These are phyloP conservation scores for Wickerhamiella azymoides DNA, from an alignment of 805 yeast genomes.

Conservation along the genomic window DNA sequence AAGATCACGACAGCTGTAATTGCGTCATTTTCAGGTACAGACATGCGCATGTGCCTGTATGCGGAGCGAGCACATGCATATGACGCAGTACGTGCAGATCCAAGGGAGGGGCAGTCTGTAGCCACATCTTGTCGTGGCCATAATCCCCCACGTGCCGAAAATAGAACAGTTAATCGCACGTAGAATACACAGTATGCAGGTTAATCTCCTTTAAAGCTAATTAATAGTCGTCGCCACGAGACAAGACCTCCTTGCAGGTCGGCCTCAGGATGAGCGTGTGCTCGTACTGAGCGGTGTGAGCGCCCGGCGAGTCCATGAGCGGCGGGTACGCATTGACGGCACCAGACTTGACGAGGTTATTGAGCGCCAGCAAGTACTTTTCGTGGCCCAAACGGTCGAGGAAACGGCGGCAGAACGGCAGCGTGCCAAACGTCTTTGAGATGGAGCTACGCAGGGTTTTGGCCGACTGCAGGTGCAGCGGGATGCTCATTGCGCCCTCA, in stretches of 20 bases:
- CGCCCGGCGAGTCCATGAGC: slow-evolving; percentile 64
- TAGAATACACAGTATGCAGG: no score
- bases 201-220: background rate
- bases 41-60: no score
- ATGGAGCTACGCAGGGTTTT: slow-evolving; percentile 55
- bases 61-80: no score
- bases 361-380: slow-evolving; percentile 76
- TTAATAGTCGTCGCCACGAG: slow-evolving; percentile 87
- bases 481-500: slow-evolving; percentile 33
- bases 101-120: no score
- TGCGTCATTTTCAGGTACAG: no score
- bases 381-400: slow-evolving; percentile 86
- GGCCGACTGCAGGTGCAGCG: slow-evolving; percentile 51
- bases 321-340: slow-evolving; percentile 93
- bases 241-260: slow-evolving; percentile 82
- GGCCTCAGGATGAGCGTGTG: slow-evolving; percentile 88
- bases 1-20: no score
- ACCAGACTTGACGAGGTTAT: slow-evolving; percentile 71
- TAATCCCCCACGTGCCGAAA: no score
- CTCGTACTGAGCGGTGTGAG: slow-evolving; percentile 92
- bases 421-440: slow-evolving; percentile 74
- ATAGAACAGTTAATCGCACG: no score
- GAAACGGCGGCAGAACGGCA: slow-evolving; percentile 94
- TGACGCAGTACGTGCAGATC: no score
- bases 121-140: no score